phyloP scores from a whole-genome alignment of 192 early-diverging fungal species.

The Nowakowskiella sp. region DNA sequence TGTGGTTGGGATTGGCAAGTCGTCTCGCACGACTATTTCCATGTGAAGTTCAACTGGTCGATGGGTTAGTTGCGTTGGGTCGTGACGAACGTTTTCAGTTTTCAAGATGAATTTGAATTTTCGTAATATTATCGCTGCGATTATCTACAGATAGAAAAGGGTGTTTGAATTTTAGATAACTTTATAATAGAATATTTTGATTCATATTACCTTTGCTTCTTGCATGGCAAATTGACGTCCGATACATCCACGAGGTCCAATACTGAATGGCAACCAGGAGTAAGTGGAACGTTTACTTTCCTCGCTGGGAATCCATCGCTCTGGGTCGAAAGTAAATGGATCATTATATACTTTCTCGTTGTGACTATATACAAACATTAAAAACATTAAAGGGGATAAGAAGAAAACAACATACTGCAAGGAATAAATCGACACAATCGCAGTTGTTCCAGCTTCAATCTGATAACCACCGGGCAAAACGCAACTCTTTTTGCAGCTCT shows the following conservation, averaged over 20 bases:
- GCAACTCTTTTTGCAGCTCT: constrained; percentile 29
- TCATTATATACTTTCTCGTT: constrained; percentile 32
- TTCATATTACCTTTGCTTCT: constrained; percentile 51
- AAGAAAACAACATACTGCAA: no score
- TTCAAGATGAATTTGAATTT: constrained; percentile 33
- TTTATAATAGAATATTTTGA: no score
- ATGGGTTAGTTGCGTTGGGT: constrained; percentile 3
- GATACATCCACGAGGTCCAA: constrained; percentile 43
- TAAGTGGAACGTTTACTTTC: constrained; percentile 34
- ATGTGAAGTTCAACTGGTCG: not conserved
- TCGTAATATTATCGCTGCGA: constrained; percentile 40
- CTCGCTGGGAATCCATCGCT: constrained; percentile 41
- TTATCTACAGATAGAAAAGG: no score
- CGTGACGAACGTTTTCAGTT: constrained; percentile 11
- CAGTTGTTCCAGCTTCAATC: constrained; percentile 16
- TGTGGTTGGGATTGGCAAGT: constrained; percentile 2
- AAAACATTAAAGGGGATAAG: no score
- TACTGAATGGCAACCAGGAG: constrained; percentile 49
- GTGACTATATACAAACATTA: no score
- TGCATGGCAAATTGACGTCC: constrained; percentile 52
- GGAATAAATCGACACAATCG: constrained; percentile 17
- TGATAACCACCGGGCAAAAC: constrained; percentile 35
- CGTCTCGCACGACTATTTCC: not conserved
- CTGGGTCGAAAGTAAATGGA: constrained; percentile 44
- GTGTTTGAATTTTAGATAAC: no score